These are phyloP conservation scores for Ascochyta pisi DNA, from an alignment of 2,329 filamentous ascomycete species.

Conservation along the genomic window DNA sequence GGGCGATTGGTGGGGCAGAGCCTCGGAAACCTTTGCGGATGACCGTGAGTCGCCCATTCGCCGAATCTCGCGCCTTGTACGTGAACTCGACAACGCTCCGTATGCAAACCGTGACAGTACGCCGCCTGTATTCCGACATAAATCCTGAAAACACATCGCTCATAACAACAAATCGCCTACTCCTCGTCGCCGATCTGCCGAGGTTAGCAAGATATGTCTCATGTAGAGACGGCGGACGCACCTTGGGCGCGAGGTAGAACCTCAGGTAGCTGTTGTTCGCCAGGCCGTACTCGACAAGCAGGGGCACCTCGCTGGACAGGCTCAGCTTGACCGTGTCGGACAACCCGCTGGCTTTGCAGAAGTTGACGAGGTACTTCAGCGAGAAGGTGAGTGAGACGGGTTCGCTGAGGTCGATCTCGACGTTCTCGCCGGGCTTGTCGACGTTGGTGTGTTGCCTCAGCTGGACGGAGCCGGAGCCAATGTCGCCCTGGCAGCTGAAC, in stretches of 20 bases:
- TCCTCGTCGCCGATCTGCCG: constrained; percentile 73
- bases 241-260: constrained; percentile 99
- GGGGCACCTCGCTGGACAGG: constrained; percentile 93
- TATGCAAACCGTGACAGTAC: constrained; percentile 38
- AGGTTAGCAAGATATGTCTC: constrained; percentile 44
- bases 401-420: constrained; percentile 89
- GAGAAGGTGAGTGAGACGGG: constrained; percentile 96
- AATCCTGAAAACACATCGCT: constrained; percentile 37
- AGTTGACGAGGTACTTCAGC: constrained; percentile 99
- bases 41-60: constrained; percentile 28
- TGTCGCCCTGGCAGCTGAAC: constrained; percentile 92
- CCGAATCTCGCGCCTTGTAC: not conserved
- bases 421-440: constrained; percentile 85
- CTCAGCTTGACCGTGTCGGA: constrained; percentile 86
- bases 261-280: constrained; percentile 88
- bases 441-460: constrained; percentile 87
- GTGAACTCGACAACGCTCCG: constrained; percentile 7
- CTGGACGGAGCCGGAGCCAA: constrained; percentile 92
- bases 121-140: constrained; percentile 31
- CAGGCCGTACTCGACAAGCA: constrained; percentile 90
- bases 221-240: constrained; percentile 51
- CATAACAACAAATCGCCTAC: constrained; percentile 47
- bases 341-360: constrained; percentile 94
- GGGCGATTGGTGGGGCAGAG: constrained; percentile 38
- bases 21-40: constrained; percentile 19